Conservation (phyloP, 2,329 filamentous ascomycete species). For the Stromatinia cepivora region DNA sequence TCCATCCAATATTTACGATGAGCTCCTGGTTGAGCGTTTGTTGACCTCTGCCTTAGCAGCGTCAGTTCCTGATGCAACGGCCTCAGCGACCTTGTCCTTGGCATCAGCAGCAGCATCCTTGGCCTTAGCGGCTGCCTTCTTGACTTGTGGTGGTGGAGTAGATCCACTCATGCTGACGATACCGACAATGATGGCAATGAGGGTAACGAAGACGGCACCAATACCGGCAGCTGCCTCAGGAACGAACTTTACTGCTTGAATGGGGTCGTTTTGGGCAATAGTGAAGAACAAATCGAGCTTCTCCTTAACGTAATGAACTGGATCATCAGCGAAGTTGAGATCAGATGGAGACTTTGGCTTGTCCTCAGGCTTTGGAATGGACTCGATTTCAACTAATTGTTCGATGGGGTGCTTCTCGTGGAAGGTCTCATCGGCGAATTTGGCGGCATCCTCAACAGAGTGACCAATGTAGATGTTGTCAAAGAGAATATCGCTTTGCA, state of each 20-base stretch:
- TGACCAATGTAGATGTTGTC: slow-evolving; percentile 99
- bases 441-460: slow-evolving; percentile 87
- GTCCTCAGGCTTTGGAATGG: slow-evolving; percentile 70
- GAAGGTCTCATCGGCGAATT: slow-evolving; percentile 86
- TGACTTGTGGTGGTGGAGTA: slow-evolving; percentile 67
- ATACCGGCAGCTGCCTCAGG: slow-evolving; percentile 87
- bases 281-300: slow-evolving; percentile 90
- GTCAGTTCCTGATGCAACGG: slow-evolving; percentile 62
- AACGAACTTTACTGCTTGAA: slow-evolving; percentile 82
- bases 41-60: slow-evolving; percentile 62
- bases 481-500: slow-evolving; percentile 98
- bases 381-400: slow-evolving; percentile 74
- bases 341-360: slow-evolving; percentile 69
- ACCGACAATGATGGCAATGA: slow-evolving; percentile 70
- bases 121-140: slow-evolving; percentile 65
- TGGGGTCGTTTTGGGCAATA: slow-evolving; percentile 75
- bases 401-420: slow-evolving; percentile 84
- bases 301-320: slow-evolving; percentile 82
- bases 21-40: slow-evolving; percentile 40
- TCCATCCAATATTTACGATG: slow-evolving; percentile 47
- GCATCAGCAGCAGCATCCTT: slow-evolving; percentile 75
- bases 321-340: slow-evolving; percentile 88
- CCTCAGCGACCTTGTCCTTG: slow-evolving; percentile 69
- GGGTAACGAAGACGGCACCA: slow-evolving; percentile 65
- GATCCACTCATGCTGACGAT: slow-evolving; percentile 63